Evolutionary conservation across 345 rosid species (phyloP).

Genomic region (Laguncularia racemosa): DNA sequence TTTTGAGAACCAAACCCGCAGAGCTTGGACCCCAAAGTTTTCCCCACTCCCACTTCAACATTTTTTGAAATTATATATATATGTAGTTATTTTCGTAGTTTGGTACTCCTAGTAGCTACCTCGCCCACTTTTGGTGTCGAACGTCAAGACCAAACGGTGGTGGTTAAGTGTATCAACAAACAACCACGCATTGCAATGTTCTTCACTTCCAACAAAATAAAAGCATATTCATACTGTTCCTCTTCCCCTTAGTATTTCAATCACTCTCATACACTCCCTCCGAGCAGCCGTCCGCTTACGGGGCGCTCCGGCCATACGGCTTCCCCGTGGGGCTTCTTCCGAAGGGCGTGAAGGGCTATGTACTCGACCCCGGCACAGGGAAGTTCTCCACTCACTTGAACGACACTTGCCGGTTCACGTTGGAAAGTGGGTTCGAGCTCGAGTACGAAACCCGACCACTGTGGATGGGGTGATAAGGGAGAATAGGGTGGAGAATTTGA

Average conservation of each 20-base stretch:
- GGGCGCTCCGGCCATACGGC: slow-evolving; percentile 33
- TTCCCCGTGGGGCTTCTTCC: slow-evolving; percentile 69
- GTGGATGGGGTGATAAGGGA: slow-evolving; percentile 40
- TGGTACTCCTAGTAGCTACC: too few species aligned
- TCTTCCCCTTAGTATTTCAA: too few species aligned
- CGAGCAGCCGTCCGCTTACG: slow-evolving; percentile 31
- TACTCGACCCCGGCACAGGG: slow-evolving; percentile 45
- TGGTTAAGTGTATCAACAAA: too few species aligned
- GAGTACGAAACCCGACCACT: slow-evolving; percentile 41
- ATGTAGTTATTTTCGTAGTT: too few species aligned
- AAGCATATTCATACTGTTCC: slow-evolving; percentile 6
- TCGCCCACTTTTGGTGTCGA: too few species aligned
- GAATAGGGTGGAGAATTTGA: slow-evolving; percentile 29
- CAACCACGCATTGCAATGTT: too few species aligned
- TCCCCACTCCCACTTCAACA: too few species aligned
- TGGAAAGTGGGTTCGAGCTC: slow-evolving; percentile 43
- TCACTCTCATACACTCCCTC: neutral
- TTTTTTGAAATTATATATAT: too few species aligned
- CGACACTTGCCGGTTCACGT: slow-evolving; percentile 34
- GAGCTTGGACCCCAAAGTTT: too few species aligned
- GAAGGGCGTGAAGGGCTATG: slow-evolving; percentile 43
- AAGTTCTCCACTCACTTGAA: slow-evolving; percentile 35
- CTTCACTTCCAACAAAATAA: too few species aligned
- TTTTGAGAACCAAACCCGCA: too few species aligned
- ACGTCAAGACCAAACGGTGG: too few species aligned